Conservation (phyloP, 208 protist species). For the Wallacemonas sp. region DNA sequence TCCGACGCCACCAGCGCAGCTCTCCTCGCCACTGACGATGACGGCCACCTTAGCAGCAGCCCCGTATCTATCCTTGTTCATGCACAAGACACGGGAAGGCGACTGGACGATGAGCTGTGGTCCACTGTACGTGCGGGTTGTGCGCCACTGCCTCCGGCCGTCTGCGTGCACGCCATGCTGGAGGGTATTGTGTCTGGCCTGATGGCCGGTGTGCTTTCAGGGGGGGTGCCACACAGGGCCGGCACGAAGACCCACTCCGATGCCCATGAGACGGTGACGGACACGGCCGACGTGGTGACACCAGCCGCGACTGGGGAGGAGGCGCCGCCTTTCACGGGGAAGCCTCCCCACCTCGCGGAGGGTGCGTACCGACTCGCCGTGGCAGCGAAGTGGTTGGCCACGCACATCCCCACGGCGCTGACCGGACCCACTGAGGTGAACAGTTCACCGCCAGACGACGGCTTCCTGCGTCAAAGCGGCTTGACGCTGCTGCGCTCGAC, state of each 20-base stretch:
- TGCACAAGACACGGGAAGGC: not conserved
- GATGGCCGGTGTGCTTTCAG: too few relatives aligned
- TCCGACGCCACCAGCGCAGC: not conserved
- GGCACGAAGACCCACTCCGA: too few relatives aligned
- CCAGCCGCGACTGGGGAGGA: too few relatives aligned
- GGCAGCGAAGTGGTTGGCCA: not conserved
- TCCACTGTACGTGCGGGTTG: not conserved
- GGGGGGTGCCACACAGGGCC: too few relatives aligned
- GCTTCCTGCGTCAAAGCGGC: not conserved
- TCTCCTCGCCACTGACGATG: too few relatives aligned
- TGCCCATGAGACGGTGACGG: not conserved
- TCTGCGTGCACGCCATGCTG: not conserved
- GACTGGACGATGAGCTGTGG: not conserved
- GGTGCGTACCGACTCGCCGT: not conserved
- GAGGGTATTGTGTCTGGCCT: not conserved
- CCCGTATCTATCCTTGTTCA: too few relatives aligned
- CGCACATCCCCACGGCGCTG: not conserved
- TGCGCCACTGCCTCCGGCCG: conserved; percentile 2
- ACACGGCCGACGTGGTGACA: not conserved
- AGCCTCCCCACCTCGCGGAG: not conserved
- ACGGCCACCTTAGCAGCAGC: too few relatives aligned
- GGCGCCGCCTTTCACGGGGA: too few relatives aligned
- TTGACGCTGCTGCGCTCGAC: not conserved
- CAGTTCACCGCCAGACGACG: not conserved
- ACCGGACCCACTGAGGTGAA: too few relatives aligned